Base-by-base conservation (phyloP, 495 filamentous ascomycete genomes). In the Sporormia fimetaria region DNA sequence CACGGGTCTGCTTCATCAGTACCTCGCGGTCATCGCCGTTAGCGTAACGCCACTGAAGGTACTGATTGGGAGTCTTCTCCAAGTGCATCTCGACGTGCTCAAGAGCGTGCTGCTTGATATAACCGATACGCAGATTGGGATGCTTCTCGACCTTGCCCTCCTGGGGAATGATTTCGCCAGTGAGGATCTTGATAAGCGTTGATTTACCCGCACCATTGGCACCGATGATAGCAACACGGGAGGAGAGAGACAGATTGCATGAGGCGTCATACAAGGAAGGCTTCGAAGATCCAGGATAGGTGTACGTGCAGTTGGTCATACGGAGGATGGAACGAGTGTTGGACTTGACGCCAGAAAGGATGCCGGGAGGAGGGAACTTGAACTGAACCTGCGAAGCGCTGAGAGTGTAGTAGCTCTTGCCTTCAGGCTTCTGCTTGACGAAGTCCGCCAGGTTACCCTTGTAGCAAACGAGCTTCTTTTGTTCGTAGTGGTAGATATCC, bases 31-130 rank as follows among this genome's bases (percentile, higher is more conserved):
- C 90, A 50, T 94, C 88, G 51, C 90, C 90, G 57, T 94, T 83
- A 36, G 83, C 83, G 56, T 96, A 99, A 45, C 90, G 84, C 90
- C 90, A 99, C 67, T 95, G 88, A 22, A 99, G 71, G 57, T 99
- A 99, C 62, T 99, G 90, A 57, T 88, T 94, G 6, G 90, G 90
- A 3, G 90, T 99, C 74, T 96, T 96, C 61, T 99, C 90, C 50
- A 99, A 72, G 57, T 99, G 90, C 88, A 94, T 92, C 65, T 96
- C 87, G 8, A 99, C 88, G 74, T 96, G 90, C 69, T 99, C 90
- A 8, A 99, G 74, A 14, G 92, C 93, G 59, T 96, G 92, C 66
- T 99, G 92, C 68, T 95, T 94, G 71, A 96, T 94, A 70, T 96
- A 96, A 32, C 92, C 92, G 56, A 99, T 94, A 69, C 92, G 92